Conservation (phyloP, 2,329 filamentous ascomycete species). For the Nigrospora oryzae region DNA sequence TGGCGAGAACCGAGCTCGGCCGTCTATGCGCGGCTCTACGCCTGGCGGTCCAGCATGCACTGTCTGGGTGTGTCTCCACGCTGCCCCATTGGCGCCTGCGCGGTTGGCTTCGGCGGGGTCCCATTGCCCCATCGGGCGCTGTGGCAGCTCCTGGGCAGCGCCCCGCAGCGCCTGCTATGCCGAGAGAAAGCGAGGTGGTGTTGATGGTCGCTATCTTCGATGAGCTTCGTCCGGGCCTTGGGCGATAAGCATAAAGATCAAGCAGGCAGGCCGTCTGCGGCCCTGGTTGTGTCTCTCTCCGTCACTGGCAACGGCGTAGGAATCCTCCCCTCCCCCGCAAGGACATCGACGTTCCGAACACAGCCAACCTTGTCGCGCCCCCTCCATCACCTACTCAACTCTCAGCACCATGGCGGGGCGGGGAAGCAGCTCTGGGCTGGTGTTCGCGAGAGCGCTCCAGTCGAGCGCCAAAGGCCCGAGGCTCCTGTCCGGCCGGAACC, state of each 20-base stretch:
- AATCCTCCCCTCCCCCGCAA: no score
- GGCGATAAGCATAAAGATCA: neutral
- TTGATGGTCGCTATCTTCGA: neutral
- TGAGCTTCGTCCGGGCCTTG: conserved; percentile 1
- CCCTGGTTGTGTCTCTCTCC: no score
- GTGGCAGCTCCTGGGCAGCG: neutral
- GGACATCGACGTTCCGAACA: no score
- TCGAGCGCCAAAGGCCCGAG: neutral
- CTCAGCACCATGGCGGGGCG: neutral
- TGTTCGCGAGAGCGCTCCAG: conserved; percentile 12
- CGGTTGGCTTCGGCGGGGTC: neutral
- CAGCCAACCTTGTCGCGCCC: neutral
- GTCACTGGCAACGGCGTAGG: no score
- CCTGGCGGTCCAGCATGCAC: no score
- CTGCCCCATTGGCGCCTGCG: no score
- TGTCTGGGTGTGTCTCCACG: no score
- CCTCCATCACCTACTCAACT: neutral
- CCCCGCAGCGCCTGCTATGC: conserved; percentile 10
- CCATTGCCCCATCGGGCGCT: no score
- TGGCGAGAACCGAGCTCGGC: no score
- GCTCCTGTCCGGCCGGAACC: conserved; percentile 4
- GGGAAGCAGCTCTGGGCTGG: neutral
- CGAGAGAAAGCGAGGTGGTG: conserved; percentile 10
- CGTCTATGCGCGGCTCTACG: no score
- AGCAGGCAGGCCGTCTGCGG: no score